Evolutionary conservation across 345 rosid species (phyloP).

Genomic region (Pseudoturritis turrita): DNA sequence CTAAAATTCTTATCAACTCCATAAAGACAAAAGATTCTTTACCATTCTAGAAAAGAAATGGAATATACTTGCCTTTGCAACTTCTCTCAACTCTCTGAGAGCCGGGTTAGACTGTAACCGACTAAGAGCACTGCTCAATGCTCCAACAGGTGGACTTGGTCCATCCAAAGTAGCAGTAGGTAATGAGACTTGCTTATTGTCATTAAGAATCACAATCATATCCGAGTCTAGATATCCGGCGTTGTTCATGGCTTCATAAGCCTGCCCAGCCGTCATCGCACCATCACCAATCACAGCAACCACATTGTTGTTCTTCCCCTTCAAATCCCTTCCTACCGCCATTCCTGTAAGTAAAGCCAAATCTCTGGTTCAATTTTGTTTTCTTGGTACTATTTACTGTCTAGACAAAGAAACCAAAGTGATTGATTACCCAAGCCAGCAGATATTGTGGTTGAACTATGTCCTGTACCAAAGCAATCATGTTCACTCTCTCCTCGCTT

Average conservation of each 20-base stretch:
- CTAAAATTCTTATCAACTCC: neutral
- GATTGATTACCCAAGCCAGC: conserved; percentile 74
- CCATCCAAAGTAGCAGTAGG: conserved; percentile 96
- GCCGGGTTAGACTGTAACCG: conserved; percentile 91
- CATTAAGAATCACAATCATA: conserved; percentile 95
- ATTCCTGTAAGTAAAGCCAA: conserved; percentile 47
- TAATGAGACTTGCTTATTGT: conserved; percentile 94
- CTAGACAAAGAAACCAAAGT: neutral
- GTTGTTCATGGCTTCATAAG: conserved; percentile 98
- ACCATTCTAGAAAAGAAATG: neutral
- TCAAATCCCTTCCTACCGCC: conserved; percentile 95
- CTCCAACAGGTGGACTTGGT: conserved; percentile 95
- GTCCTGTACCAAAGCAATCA: conserved; percentile 95
- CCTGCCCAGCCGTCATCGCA: conserved; percentile 99
- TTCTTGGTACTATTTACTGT: neutral
- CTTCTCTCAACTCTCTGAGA: conserved; percentile 93
- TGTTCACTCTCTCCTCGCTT: conserved; percentile 89
- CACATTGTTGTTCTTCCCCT: conserved; percentile 68
- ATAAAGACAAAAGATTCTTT: neutral
- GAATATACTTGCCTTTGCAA: conserved; percentile 68
- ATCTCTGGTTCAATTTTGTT: neutral
- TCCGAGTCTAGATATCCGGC: conserved; percentile 95
- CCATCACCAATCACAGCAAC: conserved; percentile 93
- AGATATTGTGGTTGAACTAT: conserved; percentile 90
- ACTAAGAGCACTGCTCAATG: conserved; percentile 95